Evolutionary conservation across 495 filamentous ascomycete genomes (phyloP).

Genomic region (Trichoderma virens): DNA sequence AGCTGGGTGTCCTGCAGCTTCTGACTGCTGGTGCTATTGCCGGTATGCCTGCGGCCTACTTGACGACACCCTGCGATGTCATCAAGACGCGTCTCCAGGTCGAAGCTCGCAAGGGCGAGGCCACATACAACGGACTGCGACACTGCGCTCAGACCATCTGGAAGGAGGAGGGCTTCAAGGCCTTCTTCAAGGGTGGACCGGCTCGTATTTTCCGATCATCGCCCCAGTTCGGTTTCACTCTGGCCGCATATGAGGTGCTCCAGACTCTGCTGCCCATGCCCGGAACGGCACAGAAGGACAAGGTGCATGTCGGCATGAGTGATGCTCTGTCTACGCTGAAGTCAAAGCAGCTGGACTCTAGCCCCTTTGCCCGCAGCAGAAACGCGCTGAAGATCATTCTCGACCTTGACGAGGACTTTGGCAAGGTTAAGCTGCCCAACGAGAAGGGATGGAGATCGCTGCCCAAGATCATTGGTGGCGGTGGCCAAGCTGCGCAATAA

Average conservation of each 20-base stretch:
- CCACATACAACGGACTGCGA: slow-evolving; percentile 73
- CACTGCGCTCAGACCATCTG: slow-evolving; percentile 78
- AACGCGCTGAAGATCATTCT: slow-evolving; percentile 97
- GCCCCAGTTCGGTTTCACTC: slow-evolving; percentile 95
- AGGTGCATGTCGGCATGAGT: slow-evolving; percentile 14
- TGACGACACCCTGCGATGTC: slow-evolving; percentile 96
- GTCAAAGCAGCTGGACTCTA: slow-evolving; percentile 48
- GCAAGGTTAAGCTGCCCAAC: slow-evolving; percentile 52
- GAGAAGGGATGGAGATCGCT: slow-evolving; percentile 42
- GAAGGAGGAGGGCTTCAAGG: slow-evolving; percentile 85
- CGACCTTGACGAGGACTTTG: slow-evolving; percentile 88
- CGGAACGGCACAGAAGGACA: slow-evolving; percentile 37
- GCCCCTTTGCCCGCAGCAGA: slow-evolving; percentile 76
- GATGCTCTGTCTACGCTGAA: slow-evolving; percentile 30
- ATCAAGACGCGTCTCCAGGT: slow-evolving; percentile 98
- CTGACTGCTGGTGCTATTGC: slow-evolving; percentile 93
- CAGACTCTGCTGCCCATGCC: slow-evolving; percentile 79
- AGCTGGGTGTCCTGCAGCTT: slow-evolving; percentile 86
- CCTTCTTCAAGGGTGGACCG: slow-evolving; percentile 97
- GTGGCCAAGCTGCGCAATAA: slow-evolving; percentile 1
- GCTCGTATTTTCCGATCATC: slow-evolving; percentile 90
- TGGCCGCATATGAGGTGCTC: slow-evolving; percentile 88
- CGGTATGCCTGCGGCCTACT: slow-evolving; percentile 96
- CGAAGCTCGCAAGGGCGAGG: slow-evolving; percentile 91
- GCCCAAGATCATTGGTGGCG: slow-evolving; percentile 31